A percentile compares a stretch with the other conserved stretches of the same genome.
Conservation (phyloP, 2,329 filamentous ascomycete genomes). For the Beauveria scarabaeidicola region DNA sequence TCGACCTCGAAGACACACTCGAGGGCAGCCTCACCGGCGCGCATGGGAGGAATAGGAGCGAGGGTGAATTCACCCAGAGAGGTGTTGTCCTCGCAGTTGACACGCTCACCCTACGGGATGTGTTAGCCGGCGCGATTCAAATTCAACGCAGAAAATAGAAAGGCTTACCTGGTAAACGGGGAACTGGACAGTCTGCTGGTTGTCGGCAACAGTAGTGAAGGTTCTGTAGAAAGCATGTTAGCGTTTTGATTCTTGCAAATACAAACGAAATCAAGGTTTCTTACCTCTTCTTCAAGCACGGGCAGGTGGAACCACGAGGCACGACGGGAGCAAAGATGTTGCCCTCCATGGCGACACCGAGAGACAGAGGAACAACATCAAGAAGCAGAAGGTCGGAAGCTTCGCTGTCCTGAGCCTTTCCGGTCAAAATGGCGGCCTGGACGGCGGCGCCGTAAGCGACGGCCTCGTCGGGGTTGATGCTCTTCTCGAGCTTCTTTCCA, state of each 20-base stretch:
- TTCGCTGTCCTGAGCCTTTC: slow-evolving; percentile 93
- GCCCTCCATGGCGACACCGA: slow-evolving; percentile 99
- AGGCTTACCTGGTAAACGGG: slow-evolving; percentile 49
- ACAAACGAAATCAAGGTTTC: not conserved
- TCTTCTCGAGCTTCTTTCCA: slow-evolving; percentile 97
- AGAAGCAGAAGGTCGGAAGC: slow-evolving; percentile 90
- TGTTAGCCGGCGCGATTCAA: not conserved
- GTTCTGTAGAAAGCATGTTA: slow-evolving; percentile 33
- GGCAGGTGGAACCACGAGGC: slow-evolving; percentile 66
- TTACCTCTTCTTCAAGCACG: slow-evolving; percentile 64
- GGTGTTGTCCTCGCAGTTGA: slow-evolving; percentile 98
- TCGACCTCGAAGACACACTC: slow-evolving; percentile 99
- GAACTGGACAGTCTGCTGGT: slow-evolving; percentile 80
- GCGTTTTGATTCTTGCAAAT: not conserved
- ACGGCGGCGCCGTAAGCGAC: slow-evolving; percentile 96
- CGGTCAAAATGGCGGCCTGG: slow-evolving; percentile 95
- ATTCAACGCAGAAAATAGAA: not conserved
- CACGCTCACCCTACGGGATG: slow-evolving; percentile 81
- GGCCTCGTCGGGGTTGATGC: slow-evolving; percentile 98
- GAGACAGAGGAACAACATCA: slow-evolving; percentile 90
- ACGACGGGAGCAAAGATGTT: slow-evolving; percentile 98
- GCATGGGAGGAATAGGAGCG: slow-evolving; percentile 78
- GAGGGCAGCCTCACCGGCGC: slow-evolving; percentile 89
- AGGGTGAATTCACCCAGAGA: slow-evolving; percentile 96
- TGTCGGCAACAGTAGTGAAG: slow-evolving; percentile 77